phyloP scores from a whole-genome alignment of 805 yeast genomes.

The Geotrichum ghanense region DNA sequence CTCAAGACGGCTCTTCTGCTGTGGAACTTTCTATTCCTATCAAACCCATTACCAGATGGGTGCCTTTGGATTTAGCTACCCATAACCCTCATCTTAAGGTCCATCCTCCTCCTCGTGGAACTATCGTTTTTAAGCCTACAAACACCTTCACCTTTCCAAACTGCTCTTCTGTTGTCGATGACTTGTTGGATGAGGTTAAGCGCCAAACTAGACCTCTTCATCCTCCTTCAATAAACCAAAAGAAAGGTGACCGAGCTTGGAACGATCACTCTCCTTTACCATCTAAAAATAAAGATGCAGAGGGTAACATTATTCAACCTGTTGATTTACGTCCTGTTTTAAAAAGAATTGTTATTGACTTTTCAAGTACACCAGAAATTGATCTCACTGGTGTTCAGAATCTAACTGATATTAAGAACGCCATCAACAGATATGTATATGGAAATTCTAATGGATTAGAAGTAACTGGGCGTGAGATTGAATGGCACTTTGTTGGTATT shows the following conservation, averaged over 20 bases:
- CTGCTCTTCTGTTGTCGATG: constrained; percentile 60
- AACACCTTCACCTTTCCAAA: constrained; percentile 80
- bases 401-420: constrained; percentile 62
- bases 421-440: constrained; percentile 47
- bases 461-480: constrained; percentile 61
- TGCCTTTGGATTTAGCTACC: constrained; percentile 30
- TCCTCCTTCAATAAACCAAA: constrained; percentile 25
- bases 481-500: constrained; percentile 80
- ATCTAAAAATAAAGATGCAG: constrained; percentile 13
- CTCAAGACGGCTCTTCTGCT: constrained; percentile 14
- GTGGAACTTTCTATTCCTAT: constrained; percentile 9
- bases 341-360: constrained; percentile 67
- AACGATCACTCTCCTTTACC: constrained; percentile 66
- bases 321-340: constrained; percentile 53
- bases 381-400: constrained; percentile 77
- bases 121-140: constrained; percentile 69
- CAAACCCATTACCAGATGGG: constrained; percentile 19
- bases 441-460: background rate
- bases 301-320: constrained; percentile 10
- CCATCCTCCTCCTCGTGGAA: constrained; percentile 81
- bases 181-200: constrained; percentile 56
- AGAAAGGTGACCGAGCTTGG: constrained; percentile 69
- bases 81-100: constrained; percentile 49
- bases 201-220: constrained; percentile 47
- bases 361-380: constrained; percentile 59